phyloP scores from a whole-genome alignment of 345 rosid genomes.

The Eucalyptus shirleyi region DNA sequence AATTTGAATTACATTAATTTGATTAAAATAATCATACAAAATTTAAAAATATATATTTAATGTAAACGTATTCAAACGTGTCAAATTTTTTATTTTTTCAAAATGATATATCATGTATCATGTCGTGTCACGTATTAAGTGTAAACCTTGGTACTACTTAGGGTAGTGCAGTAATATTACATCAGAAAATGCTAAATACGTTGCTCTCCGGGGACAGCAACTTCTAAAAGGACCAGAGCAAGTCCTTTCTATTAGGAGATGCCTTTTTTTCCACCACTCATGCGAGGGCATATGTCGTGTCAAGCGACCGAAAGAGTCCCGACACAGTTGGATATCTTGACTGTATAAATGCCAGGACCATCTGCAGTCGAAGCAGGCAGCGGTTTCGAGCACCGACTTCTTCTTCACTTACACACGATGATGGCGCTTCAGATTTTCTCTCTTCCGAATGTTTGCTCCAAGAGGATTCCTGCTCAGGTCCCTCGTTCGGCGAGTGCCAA shows the following conservation, averaged over 20 bases:
- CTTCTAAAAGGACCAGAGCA: not conserved
- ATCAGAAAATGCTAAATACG: not conserved
- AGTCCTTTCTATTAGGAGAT: not conserved
- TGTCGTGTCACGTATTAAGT: no score
- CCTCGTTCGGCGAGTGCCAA: not conserved
- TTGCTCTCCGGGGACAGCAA: not conserved
- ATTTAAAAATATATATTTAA: no score
- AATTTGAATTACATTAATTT: no score
- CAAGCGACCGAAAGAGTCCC: not conserved
- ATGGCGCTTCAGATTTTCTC: not conserved
- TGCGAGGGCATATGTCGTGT: not conserved
- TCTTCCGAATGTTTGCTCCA: not conserved
- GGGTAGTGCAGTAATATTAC: not conserved
- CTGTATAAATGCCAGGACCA: no score
- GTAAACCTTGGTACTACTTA: rapidly evolving
- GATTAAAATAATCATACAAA: no score
- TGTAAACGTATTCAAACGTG: rapidly evolving
- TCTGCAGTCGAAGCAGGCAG: no score
- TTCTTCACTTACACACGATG: not conserved
- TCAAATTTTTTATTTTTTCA: no score
- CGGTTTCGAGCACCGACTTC: not conserved
- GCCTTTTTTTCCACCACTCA: not conserved
- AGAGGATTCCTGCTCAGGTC: not conserved
- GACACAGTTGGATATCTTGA: not conserved
- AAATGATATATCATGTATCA: rapidly evolving